Evolutionary conservation across 2,329 filamentous ascomycete genomes (phyloP).

Genomic region (Cladosporium sp.): DNA sequence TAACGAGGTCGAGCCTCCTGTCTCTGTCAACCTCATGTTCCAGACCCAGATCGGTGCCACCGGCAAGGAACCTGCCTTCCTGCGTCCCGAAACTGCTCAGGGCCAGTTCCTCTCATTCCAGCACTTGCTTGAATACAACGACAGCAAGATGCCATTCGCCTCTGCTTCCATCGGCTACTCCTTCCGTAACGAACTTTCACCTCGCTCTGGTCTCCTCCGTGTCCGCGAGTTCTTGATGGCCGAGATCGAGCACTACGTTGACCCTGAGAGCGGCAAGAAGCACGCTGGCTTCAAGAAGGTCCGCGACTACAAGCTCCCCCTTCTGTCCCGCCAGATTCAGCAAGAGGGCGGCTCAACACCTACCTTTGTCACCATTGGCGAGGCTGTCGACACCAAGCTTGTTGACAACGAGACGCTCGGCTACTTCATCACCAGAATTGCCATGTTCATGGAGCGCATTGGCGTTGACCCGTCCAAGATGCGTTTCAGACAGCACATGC

Average conservation of each 20-base stretch:
- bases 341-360: slow-evolving; percentile 77
- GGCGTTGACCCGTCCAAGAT: slow-evolving; percentile 85
- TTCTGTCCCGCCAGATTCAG: slow-evolving; percentile 82
- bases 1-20: slow-evolving; percentile 71
- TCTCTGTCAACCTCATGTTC: slow-evolving; percentile 99
- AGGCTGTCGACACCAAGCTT: slow-evolving; percentile 75
- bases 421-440: slow-evolving; percentile 93
- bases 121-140: slow-evolving; percentile 95
- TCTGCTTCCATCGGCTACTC: slow-evolving; percentile 97
- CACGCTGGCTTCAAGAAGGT: slow-evolving; percentile 84
- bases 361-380: slow-evolving; percentile 70
- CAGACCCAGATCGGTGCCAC: slow-evolving; percentile 91
- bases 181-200: slow-evolving; percentile 97
- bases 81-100: slow-evolving; percentile 93
- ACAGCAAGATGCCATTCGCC: slow-evolving; percentile 91
- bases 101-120: slow-evolving; percentile 97
- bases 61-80: slow-evolving; percentile 77
- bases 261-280: slow-evolving; percentile 91
- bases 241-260: slow-evolving; percentile 97
- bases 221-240: slow-evolving; percentile 98
- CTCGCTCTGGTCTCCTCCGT: slow-evolving; percentile 81
- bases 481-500: slow-evolving; percentile 96
- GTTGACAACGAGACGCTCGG: slow-evolving; percentile 98
- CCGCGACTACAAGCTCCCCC: slow-evolving; percentile 73
- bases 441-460: slow-evolving; percentile 82